Evolutionary conservation across 352 stramenopile genomes (phyloP).

Genomic region (Phytophthora capsici): DNA sequence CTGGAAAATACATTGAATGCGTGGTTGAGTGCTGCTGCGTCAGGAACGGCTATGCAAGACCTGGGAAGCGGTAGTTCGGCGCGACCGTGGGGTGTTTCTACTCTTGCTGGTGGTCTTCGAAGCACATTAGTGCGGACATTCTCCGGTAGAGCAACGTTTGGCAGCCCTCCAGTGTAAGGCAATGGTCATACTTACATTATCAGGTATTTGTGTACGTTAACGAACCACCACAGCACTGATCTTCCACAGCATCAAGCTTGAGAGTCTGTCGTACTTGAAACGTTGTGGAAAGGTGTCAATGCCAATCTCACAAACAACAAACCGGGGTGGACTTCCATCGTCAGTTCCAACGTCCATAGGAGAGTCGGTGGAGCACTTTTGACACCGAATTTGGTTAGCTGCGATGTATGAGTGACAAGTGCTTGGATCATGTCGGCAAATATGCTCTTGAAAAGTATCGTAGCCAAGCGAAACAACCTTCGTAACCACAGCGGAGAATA

Average conservation of each 20-base stretch:
- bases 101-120: slow-evolving; percentile 34
- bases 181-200: not conserved
- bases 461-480: slow-evolving; percentile 57
- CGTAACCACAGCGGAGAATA: slow-evolving; percentile 66
- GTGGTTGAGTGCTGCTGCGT: slow-evolving; percentile 36
- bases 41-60: slow-evolving; percentile 3
- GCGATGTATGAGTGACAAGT: slow-evolving; percentile 15
- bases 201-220: slow-evolving; percentile 7
- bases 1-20: slow-evolving; percentile 43
- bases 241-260: slow-evolving; percentile 55
- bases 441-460: slow-evolving; percentile 54
- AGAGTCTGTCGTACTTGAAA: slow-evolving; percentile 54
- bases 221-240: slow-evolving; percentile 44
- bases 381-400: slow-evolving; percentile 43
- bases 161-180: slow-evolving; percentile 11
- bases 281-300: slow-evolving; percentile 35
- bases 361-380: slow-evolving; percentile 6
- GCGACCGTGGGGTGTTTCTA: slow-evolving; percentile 32
- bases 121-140: slow-evolving; percentile 42
- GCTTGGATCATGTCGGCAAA: slow-evolving; percentile 47
- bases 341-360: not conserved
- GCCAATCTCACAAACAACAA: slow-evolving; percentile 35
- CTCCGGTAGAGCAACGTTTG: slow-evolving; percentile 26
- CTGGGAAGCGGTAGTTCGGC: slow-evolving; percentile 21
- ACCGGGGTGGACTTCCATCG: slow-evolving; percentile 27